Evolutionary conservation across 768 basidiomycete species (phyloP).

Genomic region (Suillus spraguei): DNA sequence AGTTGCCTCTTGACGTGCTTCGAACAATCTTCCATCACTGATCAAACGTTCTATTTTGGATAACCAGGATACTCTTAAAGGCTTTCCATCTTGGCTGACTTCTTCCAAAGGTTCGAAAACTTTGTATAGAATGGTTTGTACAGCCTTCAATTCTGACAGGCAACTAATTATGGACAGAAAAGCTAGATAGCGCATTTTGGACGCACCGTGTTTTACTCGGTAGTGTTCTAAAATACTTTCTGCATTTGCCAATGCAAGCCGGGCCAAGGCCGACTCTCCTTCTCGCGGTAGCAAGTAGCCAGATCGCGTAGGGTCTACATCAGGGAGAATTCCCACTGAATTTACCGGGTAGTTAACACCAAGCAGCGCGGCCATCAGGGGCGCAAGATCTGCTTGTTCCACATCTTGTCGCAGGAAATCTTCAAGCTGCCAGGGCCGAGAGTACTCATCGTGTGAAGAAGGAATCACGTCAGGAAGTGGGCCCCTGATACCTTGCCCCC

Average conservation of each 20-base stretch:
- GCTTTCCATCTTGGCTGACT: constrained; percentile 24
- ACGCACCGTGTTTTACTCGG: constrained; percentile 70
- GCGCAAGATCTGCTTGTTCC: constrained; percentile 81
- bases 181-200: neutral
- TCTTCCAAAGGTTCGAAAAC: constrained; percentile 56
- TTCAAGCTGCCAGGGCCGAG: constrained; percentile 59
- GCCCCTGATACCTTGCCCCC: constrained; percentile 78
- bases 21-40: constrained; percentile 35
- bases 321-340: constrained; percentile 80
- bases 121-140: constrained; percentile 60
- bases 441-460: constrained; percentile 74
- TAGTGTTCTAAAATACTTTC: constrained; percentile 79
- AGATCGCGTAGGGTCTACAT: constrained; percentile 59
- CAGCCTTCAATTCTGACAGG: constrained; percentile 58
- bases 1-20: constrained; percentile 51
- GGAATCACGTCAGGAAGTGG: constrained; percentile 56
- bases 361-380: constrained; percentile 74
- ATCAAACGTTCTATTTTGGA: constrained; percentile 43
- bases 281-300: constrained; percentile 56
- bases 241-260: constrained; percentile 64
- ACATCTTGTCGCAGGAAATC: constrained; percentile 71
- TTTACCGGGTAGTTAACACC: constrained; percentile 81
- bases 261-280: constrained; percentile 56
- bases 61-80: constrained; percentile 40
- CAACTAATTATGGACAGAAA: neutral